These are phyloP conservation scores for Ceratocystis cacaofunesta DNA, from an alignment of 2,329 filamentous ascomycete genomes.

Conservation along the genomic window DNA sequence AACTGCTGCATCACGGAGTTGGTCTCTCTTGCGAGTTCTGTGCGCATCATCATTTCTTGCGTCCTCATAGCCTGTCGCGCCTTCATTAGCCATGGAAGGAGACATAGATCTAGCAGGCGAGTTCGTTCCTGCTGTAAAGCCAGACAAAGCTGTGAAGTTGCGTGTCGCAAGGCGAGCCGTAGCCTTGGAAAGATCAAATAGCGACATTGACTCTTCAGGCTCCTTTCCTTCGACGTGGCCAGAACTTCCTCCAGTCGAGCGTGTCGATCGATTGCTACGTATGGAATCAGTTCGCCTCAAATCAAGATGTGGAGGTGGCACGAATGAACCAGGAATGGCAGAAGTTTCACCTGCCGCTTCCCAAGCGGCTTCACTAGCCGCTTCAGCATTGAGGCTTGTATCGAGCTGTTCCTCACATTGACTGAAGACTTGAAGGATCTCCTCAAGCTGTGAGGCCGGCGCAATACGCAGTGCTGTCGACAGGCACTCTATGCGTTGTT, in stretches of 20 bases:
- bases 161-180: constrained; percentile 44
- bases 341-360: constrained; percentile 48
- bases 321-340: constrained; percentile 42
- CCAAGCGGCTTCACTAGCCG: constrained; percentile 54
- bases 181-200: constrained; percentile 49
- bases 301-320: constrained; percentile 20
- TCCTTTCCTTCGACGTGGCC: constrained; percentile 19
- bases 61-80: constrained; percentile 5
- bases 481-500: constrained; percentile 69
- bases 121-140: constrained; percentile 23
- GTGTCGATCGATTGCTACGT: not conserved
- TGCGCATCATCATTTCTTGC: constrained; percentile 20
- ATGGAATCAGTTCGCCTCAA: constrained; percentile 9
- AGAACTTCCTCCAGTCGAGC: not conserved
- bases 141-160: constrained; percentile 42
- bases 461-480: constrained; percentile 61
- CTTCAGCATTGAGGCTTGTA: constrained; percentile 49
- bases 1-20: constrained; percentile 49
- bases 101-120: constrained; percentile 22
- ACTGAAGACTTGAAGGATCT: constrained; percentile 60
- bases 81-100: constrained; percentile 21
- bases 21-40: constrained; percentile 50
- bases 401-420: constrained; percentile 67
- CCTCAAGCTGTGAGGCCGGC: constrained; percentile 52
- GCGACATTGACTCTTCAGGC: constrained; percentile 47